Base-by-base conservation (phyloP, 305 asterid genomes). In the Fraxinus baroniana region DNA sequence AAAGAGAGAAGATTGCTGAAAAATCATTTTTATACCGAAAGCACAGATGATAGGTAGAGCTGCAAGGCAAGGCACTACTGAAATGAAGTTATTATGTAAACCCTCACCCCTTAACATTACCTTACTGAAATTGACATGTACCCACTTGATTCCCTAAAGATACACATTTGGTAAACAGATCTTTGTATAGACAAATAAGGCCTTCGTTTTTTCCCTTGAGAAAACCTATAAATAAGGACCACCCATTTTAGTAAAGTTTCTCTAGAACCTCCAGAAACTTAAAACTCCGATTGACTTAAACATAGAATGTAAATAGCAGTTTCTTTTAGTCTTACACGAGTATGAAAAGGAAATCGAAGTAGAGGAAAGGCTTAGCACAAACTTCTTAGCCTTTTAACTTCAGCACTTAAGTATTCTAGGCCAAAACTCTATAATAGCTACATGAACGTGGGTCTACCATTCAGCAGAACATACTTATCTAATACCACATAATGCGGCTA, bases 21-120 rank as follows among this genome's bases (percentile, higher is more conserved):
- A 32, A 73, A 33, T 32, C 35, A 80, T 41, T 49, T 32, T 9
- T 49, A 2, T 32, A 33, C 60, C 18, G 7, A 72, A 80, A 80
- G 78, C 74, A 80, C 37, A 80, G 13, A 22, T 10, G 26, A 70
- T 68, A 68, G 57, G 74, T 73, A 30, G 80, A 60, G 66, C 46
- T 75, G 74, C 39, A 57, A 18, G 73, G 57, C 20, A 72, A 20
- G 55, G 37, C 39, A 6, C 72, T 57, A 17, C 30, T 52, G 49
- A 77, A 77, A 52, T 32, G 71, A 76, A 76, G 79, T 36, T 46
- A 24, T 13, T 26, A 20, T 30, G 28, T 68, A 68, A 68, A 68
- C 39, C 39, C 36, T 80, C 49, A 52, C 24, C 64, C 49, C 62
- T 79, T 64, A 32, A 8, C n/a, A 46, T 79, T 41, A 41, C 41